Evolutionary conservation across 2,329 filamentous ascomycete genomes (phyloP), one percentile per base, ranked within the genome.

Genomic region (Chaetomium sp.): DNA sequence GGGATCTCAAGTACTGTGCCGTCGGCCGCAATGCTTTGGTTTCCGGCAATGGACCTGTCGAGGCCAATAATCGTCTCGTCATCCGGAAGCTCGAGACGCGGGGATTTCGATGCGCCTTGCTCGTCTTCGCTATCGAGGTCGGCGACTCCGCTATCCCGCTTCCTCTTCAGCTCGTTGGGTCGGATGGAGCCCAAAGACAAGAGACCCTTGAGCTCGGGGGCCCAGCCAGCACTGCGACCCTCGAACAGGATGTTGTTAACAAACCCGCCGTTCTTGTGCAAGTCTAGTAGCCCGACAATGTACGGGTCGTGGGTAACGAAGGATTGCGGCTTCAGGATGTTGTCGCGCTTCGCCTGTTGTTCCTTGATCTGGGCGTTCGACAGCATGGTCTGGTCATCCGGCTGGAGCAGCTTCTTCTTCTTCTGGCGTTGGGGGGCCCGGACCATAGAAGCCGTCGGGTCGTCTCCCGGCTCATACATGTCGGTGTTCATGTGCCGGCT

Each of bases 221-320:
- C 92, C 91, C 91, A 96, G 43, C 82, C 83, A 62, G 82, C 80
- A 63, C 85, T 86, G 60, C 88, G 84, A 40, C 86, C 88, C 59
- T 91, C 89, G 52, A 88, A 86, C 73, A 96, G 85, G 60, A 96
- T 86, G 65, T 84, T 91, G 4, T 87, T 88, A 14, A 96, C 89
- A 65, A 99, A 97, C 41, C 85, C 89, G 53, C 94, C 92, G 53
- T 82, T 90, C 73, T 88, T 91, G 70, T 96, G 94, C 80, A 96
- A 87, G 64, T 91, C 89, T 77, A 96, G 87, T 27, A 99, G 76
- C 37, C 90, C 89, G 35, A 97, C 79, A 11, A 97, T 78, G 53
- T 92, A 84, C 1, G 91, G 89, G 63, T 99, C 91, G 41, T 89
- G 85, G 1, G 92, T 90, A 45, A 99, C 77, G 71, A 95, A 96